Evolutionary conservation across 345 rosid genomes (phyloP), one percentile per base, ranked within the genome.

Genomic region (Rubroshorea leprosula): DNA sequence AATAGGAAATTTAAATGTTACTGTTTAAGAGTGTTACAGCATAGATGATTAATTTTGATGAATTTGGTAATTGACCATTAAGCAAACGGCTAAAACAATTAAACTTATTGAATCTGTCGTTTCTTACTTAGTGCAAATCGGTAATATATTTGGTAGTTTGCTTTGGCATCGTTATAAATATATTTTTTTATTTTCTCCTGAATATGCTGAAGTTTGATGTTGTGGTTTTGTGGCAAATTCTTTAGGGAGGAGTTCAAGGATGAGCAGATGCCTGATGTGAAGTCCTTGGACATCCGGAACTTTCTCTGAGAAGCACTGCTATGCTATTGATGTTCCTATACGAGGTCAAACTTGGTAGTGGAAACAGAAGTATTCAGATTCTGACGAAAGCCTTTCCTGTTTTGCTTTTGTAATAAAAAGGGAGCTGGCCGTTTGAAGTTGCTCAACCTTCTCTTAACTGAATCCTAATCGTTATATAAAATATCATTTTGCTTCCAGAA

Each of bases 201-300:
- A 13, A 6, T 35, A 13, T 35, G 41, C 41, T 35, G 1, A 13
- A 35, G n/a, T 1, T 2, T 35, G 9, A 35, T 5, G 23, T 49
- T 49, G 52, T 20, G 18, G 7, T 20, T 57, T 17, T 3, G 11
- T 52, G 7, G 22, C 48, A 9, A 25, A 49, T 20, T 20, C 4
- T 69, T 65, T 15, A 88, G 98, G 80, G 96, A 91, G 69, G 98
- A 91, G 61, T 88, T 91, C 78, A 79, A 91, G 80, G 82, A 82
- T 16, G 98, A 88, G 81, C 68, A 47, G 25, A 74, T 76, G 84
- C 78, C 71, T 0, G 87, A 80, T 23, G 91, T 86, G 79, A 91
- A 80, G 77, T 79, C 96, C 15, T 61, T 91, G 81, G 98, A 91
- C 78, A 68, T 91, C 75, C 77, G 98, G 70, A 91, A 91, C 83